Conservation (phyloP, 2,329 filamentous ascomycete genomes). For the Botrytis galanthina region DNA sequence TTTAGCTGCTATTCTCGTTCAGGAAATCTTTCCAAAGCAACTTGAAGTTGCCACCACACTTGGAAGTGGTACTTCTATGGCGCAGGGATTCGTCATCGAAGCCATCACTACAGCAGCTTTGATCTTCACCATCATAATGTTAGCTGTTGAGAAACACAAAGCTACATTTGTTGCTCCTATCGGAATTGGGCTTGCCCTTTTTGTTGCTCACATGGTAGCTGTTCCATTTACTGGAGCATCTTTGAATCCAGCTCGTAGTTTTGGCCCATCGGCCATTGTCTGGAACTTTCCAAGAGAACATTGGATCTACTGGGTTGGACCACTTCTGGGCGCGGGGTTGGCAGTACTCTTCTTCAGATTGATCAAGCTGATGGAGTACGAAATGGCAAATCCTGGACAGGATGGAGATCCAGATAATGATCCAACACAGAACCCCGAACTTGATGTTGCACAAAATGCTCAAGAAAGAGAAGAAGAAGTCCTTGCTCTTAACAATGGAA, state of each 20-base stretch:
- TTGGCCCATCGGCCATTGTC: slow-evolving; percentile 48
- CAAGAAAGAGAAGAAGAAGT: slow-evolving; percentile 28
- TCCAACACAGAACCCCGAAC: slow-evolving; percentile 44
- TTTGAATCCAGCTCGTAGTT: slow-evolving; percentile 49
- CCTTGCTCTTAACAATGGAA: background rate
- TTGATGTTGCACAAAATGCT: slow-evolving; percentile 33
- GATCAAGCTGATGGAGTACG: slow-evolving; percentile 52
- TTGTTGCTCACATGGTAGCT: slow-evolving; percentile 47
- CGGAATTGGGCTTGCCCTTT: slow-evolving; percentile 41
- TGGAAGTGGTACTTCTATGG: slow-evolving; percentile 41
- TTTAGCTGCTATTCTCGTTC: slow-evolving; percentile 44
- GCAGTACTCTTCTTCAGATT: slow-evolving; percentile 51
- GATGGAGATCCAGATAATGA: slow-evolving; percentile 45
- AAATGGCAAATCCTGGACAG: slow-evolving; percentile 49
- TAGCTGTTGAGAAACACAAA: slow-evolving; percentile 48
- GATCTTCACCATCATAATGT: slow-evolving; percentile 51
- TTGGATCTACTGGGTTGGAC: slow-evolving; percentile 53
- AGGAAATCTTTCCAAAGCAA: slow-evolving; percentile 38
- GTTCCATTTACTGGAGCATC: slow-evolving; percentile 45
- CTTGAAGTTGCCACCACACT: slow-evolving; percentile 45
- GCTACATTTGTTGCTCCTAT: slow-evolving; percentile 48
- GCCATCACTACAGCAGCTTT: slow-evolving; percentile 49
- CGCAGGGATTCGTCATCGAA: slow-evolving; percentile 50
- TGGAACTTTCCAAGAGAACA: slow-evolving; percentile 45
- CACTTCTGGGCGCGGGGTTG: slow-evolving; percentile 48